Evolutionary conservation across 306 rosid genomes (phyloP).

Genomic region (Ormosia semicastrata): DNA sequence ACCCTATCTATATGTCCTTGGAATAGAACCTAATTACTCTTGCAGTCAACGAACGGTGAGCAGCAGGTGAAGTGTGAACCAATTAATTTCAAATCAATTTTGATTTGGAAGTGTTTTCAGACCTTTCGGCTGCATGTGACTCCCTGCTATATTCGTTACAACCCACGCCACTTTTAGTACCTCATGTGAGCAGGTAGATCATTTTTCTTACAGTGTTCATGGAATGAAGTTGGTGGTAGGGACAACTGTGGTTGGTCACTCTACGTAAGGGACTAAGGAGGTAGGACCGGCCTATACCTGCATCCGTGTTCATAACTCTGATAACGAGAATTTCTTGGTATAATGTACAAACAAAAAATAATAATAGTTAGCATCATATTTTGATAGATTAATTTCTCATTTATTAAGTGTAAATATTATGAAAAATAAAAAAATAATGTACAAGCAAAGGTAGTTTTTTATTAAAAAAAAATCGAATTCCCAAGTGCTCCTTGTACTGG

Average conservation of each 20-base stretch:
- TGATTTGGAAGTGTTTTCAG: background rate
- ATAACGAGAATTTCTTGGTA: background rate
- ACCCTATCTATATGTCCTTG: background rate
- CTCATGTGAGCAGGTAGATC: background rate
- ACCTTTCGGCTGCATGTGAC: slow-evolving; percentile 19
- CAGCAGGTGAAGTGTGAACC: slow-evolving; percentile 24
- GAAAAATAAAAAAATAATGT: too few relatives aligned
- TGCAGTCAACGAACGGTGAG: background rate
- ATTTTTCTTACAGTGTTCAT: background rate
- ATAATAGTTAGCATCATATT: too few relatives aligned
- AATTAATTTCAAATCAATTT: background rate
- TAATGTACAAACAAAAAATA: background rate
- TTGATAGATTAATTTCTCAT: too few relatives aligned
- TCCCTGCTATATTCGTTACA: background rate
- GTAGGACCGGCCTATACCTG: background rate
- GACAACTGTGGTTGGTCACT: background rate
- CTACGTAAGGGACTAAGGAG: background rate
- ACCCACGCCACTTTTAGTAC: background rate
- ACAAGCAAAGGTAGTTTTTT: too few relatives aligned
- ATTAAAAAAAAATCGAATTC: background rate
- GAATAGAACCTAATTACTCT: background rate
- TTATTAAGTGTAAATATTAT: too few relatives aligned
- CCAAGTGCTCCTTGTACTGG: background rate
- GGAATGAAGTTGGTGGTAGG: background rate
- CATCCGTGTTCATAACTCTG: background rate